Evolutionary conservation across 768 basidiomycete genomes (phyloP).

Genomic region (Tricholoma sp.): DNA sequence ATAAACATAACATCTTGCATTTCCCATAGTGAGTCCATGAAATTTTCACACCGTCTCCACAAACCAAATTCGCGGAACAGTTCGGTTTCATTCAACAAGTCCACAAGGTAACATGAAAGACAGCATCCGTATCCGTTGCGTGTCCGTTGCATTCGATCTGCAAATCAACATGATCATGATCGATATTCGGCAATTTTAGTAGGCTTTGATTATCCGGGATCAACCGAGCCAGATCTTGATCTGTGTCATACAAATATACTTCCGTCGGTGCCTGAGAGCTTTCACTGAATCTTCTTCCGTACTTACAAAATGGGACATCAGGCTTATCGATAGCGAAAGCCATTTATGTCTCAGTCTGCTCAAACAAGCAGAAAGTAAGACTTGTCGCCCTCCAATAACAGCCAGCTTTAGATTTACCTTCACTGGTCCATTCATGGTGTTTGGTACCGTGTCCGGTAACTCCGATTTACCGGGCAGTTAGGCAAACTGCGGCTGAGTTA

Average conservation of each 20-base stretch:
- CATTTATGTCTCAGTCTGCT: neutral
- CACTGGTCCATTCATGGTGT: neutral
- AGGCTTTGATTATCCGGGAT: conserved; percentile 13
- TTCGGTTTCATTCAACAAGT: conserved; percentile 6
- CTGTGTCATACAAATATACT: conserved; percentile 14
- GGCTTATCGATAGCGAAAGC: neutral
- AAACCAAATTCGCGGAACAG: neutral
- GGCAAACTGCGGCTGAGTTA: neutral
- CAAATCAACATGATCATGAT: conserved; percentile 33
- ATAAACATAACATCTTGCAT: neutral
- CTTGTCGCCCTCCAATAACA: neutral
- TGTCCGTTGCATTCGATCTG: conserved; percentile 18
- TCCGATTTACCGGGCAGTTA: neutral
- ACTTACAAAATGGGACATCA: neutral
- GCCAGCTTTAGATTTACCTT: neutral
- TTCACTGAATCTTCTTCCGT: neutral
- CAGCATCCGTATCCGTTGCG: conserved; percentile 4
- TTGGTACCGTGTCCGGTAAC: neutral
- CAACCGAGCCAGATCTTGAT: conserved; percentile 16
- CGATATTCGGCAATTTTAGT: conserved; percentile 24
- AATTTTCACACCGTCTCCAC: conserved; percentile 2
- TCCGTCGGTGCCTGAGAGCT: conserved; percentile 27
- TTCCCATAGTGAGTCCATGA: neutral
- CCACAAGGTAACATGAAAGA: conserved; percentile 11
- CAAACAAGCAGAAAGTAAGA: neutral